A percentile compares a stretch with the other conserved stretches of the same genome.
Conservation (phyloP, 208 protist species). For the Acanthamoeba pearcei region DNA sequence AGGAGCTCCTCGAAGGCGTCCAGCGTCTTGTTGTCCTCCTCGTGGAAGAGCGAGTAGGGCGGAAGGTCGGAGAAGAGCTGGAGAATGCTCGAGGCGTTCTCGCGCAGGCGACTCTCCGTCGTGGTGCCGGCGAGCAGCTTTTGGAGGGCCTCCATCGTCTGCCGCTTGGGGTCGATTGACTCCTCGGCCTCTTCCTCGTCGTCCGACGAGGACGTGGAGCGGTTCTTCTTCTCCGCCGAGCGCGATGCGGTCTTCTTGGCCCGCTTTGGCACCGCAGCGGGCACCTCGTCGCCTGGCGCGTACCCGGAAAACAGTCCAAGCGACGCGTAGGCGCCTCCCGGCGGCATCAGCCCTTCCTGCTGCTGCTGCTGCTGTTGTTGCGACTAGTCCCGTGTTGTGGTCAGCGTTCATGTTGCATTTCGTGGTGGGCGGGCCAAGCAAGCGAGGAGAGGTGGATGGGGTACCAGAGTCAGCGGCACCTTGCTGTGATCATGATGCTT, state of each 20-base stretch:
- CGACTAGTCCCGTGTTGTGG: too few relatives aligned
- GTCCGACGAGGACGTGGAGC: not conserved
- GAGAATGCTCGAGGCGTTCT: slow-evolving; percentile 25
- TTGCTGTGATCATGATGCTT: not conserved
- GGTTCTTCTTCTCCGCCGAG: not conserved
- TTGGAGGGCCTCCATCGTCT: slow-evolving; percentile 25
- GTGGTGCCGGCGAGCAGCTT: not conserved
- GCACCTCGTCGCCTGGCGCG: not conserved
- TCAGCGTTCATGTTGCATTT: not conserved
- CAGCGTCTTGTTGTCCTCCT: slow-evolving; percentile 29
- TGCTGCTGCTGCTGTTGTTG: too few relatives aligned
- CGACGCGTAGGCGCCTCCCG: not conserved
- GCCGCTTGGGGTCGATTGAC: not conserved
- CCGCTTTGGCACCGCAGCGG: not conserved
- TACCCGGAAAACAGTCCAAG: not conserved
- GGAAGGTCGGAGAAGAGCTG: slow-evolving; percentile 36
- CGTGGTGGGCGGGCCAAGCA: not conserved
- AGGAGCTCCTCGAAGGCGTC: slow-evolving; percentile 49
- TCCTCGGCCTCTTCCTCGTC: slow-evolving; percentile 3
- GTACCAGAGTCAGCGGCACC: not conserved
- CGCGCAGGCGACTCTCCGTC: slow-evolving; percentile 1
- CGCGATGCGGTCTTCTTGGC: not conserved
- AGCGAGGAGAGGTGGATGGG: not conserved
- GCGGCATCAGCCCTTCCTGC: not conserved
- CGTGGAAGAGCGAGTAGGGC: not conserved